A percentile compares a stretch with the other conserved stretches of the same genome.
phyloP scores from a whole-genome alignment of 805 yeast species.

The Metahyphopichia silvanorum region DNA sequence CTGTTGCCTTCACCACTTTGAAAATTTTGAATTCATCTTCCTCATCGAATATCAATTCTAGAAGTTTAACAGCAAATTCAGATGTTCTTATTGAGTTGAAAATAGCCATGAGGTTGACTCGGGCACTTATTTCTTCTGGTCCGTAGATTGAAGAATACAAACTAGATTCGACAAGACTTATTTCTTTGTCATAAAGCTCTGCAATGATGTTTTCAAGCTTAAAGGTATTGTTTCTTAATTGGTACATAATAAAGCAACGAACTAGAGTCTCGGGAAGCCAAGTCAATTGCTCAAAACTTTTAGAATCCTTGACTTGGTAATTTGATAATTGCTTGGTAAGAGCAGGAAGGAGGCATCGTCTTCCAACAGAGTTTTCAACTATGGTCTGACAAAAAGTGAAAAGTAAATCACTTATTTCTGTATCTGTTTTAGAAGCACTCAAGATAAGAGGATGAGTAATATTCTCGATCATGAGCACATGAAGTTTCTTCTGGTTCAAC shows the following conservation, averaged over 20 bases:
- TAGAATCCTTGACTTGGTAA: conserved; percentile 35
- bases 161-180: conserved; percentile 21
- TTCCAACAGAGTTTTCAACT: conserved; percentile 48
- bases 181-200: conserved; percentile 43
- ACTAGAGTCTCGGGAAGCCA: conserved; percentile 56
- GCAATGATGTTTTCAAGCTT: conserved; percentile 58
- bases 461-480: conserved; percentile 51
- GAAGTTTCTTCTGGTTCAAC: conserved; percentile 63
- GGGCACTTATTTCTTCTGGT: conserved; percentile 51
- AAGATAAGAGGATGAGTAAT: conserved; percentile 44
- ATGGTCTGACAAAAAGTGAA: conserved; percentile 39
- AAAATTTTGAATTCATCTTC: conserved; percentile 42
- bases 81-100: conserved; percentile 29
- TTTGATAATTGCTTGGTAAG: conserved; percentile 45
- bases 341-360: conserved; percentile 67
- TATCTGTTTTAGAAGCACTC: conserved; percentile 26
- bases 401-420: conserved; percentile 22
- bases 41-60: conserved; percentile 35
- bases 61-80: conserved; percentile 25
- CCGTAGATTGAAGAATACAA: conserved; percentile 54
- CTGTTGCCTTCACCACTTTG: conserved; percentile 52
- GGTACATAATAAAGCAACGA: conserved; percentile 44
- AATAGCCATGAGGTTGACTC: conserved; percentile 48
- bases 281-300: conserved; percentile 32
- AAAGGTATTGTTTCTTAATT: conserved; percentile 55